A percentile compares a stretch with the other conserved stretches of the same genome.
Conservation (phyloP, 306 rosid genomes). For the Cercis canadensis region DNA sequence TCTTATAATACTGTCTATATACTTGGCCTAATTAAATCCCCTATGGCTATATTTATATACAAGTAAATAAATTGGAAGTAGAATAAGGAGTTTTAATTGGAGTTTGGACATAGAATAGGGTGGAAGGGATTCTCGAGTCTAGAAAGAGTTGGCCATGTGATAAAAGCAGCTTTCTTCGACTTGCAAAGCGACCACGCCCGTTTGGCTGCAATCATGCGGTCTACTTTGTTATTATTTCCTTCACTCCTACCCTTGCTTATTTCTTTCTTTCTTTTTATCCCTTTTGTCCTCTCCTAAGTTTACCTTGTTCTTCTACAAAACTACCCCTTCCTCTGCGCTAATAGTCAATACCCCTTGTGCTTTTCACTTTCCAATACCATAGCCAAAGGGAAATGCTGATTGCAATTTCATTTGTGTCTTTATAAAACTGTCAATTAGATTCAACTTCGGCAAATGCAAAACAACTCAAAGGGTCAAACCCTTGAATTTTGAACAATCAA, state of each 20-base stretch:
- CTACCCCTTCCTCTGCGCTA: slow-evolving; percentile 30
- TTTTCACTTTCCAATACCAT: slow-evolving; percentile 39
- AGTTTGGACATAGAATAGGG: slow-evolving; percentile 48
- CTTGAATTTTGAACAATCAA: slow-evolving; percentile 12
- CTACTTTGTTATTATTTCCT: slow-evolving; percentile 69
- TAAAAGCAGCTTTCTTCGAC: slow-evolving; percentile 76
- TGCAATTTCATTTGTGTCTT: slow-evolving; percentile 3
- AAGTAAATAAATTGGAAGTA: slow-evolving; percentile 30
- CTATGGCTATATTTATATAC: slow-evolving; percentile 3
- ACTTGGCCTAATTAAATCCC: slow-evolving; percentile 38
- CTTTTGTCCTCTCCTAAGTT: slow-evolving; percentile 40
- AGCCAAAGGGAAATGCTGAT: background rate
- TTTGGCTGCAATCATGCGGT: slow-evolving; percentile 94
- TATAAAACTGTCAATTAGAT: slow-evolving; percentile 34
- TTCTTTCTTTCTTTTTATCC: slow-evolving; percentile 16
- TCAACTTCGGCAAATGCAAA: slow-evolving; percentile 44
- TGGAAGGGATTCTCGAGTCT: slow-evolving; percentile 54
- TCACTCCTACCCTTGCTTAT: slow-evolving; percentile 41
- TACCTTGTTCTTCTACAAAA: slow-evolving; percentile 48
- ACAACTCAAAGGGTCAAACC: slow-evolving; percentile 13
- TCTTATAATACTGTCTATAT: slow-evolving; percentile 24
- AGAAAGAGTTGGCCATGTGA: slow-evolving; percentile 83
- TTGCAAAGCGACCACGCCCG: slow-evolving; percentile 91
- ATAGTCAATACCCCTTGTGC: slow-evolving; percentile 32
- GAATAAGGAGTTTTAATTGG: slow-evolving; percentile 41